Percentiles rank a stretch among this genome's conserved stretches.
Conservation (phyloP, 176 grass and related monocot genomes). For the Triticum urartu region DNA sequence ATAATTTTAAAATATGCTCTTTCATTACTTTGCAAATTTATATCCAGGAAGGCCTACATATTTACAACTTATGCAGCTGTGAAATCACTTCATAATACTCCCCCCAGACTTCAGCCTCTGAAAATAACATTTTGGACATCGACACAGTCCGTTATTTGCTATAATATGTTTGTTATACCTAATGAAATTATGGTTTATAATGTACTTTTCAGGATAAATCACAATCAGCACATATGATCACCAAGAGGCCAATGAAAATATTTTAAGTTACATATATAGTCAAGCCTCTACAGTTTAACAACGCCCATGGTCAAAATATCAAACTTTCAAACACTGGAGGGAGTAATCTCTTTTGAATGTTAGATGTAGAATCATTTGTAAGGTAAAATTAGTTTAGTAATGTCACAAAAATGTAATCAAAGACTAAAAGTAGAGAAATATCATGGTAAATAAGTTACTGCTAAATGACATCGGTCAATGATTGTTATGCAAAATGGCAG, state of each 20-base stretch:
- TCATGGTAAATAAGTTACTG: constrained; percentile 14
- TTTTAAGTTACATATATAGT: background rate
- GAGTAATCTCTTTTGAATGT: background rate
- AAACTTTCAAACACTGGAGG: background rate
- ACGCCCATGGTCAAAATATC: background rate
- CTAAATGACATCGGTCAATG: background rate
- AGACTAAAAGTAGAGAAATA: constrained; percentile 10
- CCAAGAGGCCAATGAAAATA: background rate
- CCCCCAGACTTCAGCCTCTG: background rate
- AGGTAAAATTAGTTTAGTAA: constrained; percentile 12
- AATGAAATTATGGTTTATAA: background rate
- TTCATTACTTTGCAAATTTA: constrained; percentile 2
- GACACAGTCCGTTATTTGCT: background rate
- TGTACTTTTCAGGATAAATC: background rate
- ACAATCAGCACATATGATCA: background rate
- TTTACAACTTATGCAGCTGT: constrained; percentile 1
- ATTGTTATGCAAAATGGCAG: constrained; percentile 21
- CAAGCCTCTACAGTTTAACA: background rate
- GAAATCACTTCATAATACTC: constrained; percentile 1
- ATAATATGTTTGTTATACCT: background rate
- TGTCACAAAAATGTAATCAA: background rate
- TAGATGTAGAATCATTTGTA: background rate
- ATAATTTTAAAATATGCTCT: background rate
- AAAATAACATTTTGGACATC: background rate
- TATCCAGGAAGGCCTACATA: constrained; percentile 8